Percentiles rank a stretch among this genome's conserved stretches.
phyloP scores from a whole-genome alignment of 805 yeast species.

The Suhomyces vadensis region DNA sequence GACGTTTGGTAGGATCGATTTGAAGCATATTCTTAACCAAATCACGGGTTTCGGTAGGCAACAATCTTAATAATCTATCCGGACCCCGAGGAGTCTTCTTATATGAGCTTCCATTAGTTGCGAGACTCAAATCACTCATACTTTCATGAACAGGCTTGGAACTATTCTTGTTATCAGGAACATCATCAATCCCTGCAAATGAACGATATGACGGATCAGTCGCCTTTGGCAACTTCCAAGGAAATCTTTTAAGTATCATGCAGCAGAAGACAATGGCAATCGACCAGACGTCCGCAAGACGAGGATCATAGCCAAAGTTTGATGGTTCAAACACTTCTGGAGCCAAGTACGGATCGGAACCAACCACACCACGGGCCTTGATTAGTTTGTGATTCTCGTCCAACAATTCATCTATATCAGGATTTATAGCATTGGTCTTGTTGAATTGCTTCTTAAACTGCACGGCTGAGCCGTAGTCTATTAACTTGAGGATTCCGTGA shows the following conservation, averaged over 20 bases:
- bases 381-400: slow-evolving; percentile 53
- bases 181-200: slow-evolving; percentile 42
- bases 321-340: slow-evolving; percentile 73
- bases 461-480: slow-evolving; percentile 93
- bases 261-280: slow-evolving; percentile 90
- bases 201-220: slow-evolving; percentile 74
- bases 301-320: slow-evolving; percentile 68
- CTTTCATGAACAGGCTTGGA: neutral
- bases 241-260: slow-evolving; percentile 82
- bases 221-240: slow-evolving; percentile 91
- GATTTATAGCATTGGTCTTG: slow-evolving; percentile 5
- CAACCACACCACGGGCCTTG: slow-evolving; percentile 82
- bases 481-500: slow-evolving; percentile 76
- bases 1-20: slow-evolving; percentile 58
- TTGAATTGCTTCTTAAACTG: slow-evolving; percentile 63
- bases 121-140: slow-evolving; percentile 6
- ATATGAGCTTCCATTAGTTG: slow-evolving; percentile 5
- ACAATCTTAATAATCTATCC: slow-evolving; percentile 46
- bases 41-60: slow-evolving; percentile 66
- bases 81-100: slow-evolving; percentile 10
- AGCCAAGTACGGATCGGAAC: slow-evolving; percentile 93
- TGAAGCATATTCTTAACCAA: slow-evolving; percentile 67
- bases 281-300: slow-evolving; percentile 91
- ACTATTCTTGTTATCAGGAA: neutral
- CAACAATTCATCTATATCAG: slow-evolving; percentile 16